Conservation (phyloP, 108 stramenopile genomes). For the Skeletonema costatum region DNA sequence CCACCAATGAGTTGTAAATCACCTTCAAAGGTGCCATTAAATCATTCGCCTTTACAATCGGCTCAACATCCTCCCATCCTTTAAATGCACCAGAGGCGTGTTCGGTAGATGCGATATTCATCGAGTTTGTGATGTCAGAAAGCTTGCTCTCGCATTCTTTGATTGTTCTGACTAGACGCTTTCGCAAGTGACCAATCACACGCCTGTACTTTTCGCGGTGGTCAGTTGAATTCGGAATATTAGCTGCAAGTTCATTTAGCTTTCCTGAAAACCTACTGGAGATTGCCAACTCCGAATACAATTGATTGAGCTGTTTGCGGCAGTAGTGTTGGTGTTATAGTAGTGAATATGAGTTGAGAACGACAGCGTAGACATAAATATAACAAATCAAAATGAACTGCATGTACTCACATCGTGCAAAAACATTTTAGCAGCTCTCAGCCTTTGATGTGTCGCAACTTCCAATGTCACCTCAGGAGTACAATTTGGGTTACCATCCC, state of each 20-base stretch:
- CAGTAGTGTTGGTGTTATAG: neutral
- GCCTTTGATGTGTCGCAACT: slow-evolving; percentile 80
- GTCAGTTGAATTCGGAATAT: slow-evolving; percentile 55
- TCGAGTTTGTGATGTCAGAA: slow-evolving; percentile 24
- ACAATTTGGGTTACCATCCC: slow-evolving; percentile 97
- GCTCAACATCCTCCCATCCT: slow-evolving; percentile 67
- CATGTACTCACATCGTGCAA: slow-evolving; percentile 69
- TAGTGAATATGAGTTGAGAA: neutral
- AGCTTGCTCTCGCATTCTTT: slow-evolving; percentile 65
- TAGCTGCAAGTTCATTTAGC: slow-evolving; percentile 56
- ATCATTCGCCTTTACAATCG: slow-evolving; percentile 68
- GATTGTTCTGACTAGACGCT: slow-evolving; percentile 72
- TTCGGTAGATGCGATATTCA: slow-evolving; percentile 16
- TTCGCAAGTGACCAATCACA: slow-evolving; percentile 78
- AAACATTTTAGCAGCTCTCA: slow-evolving; percentile 86
- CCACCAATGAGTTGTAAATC: slow-evolving; percentile 82
- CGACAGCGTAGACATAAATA: neutral
- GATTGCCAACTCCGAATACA: slow-evolving; percentile 65
- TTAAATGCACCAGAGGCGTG: slow-evolving; percentile 30
- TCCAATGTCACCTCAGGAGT: slow-evolving; percentile 90
- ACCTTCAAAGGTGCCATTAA: slow-evolving; percentile 80
- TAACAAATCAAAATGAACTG: slow-evolving; percentile 18
- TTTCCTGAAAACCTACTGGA: slow-evolving; percentile 71
- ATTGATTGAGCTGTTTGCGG: neutral
- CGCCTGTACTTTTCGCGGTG: slow-evolving; percentile 78